Base-by-base conservation (phyloP, 305 asterid species). In the Solanum hybrid region DNA sequence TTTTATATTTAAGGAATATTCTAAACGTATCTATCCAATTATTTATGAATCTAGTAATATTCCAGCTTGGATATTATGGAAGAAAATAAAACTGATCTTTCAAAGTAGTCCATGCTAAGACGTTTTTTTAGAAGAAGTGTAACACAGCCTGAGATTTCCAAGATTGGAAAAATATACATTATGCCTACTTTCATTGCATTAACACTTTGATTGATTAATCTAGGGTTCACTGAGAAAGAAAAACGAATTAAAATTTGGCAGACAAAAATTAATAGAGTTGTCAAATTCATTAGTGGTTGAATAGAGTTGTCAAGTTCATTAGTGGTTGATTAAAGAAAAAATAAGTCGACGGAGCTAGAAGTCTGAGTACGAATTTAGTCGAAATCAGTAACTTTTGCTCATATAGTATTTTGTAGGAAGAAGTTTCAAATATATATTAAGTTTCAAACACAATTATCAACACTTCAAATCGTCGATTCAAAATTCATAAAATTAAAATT, bases 361-460 rank as follows among this genome's bases (percentile, higher is more conserved):
- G 1, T 7, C 12, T 22, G 12, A 22, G 5, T 22, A 61, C 0
- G 26, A 61, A 0, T 61, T 61, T 61, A 0, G 2, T 20, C 2
- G 26, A 61, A 61, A 61, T 20, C 5, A 61, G 0, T 8, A 61
- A 61, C 72, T 20, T 61, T 61, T 61, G 5, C 24, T 61, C 11
- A 61, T 61, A 22, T 61, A 7, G 12, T 61, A 20, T 61, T 20
- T 61, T 22, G 26, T 7, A 61, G 24, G 11, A 61, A 61, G 72
- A 20, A 61, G 26, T 61, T 61, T 20, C 11, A 20, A 7, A 20
- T 61, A 20, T 20, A 20, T 61, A 61, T 57, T 17, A 17, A 57
- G 10, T 57, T 7, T 61, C 10, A 17, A 61, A 61, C 26, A 1
- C 72, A 20, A 3, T 65, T 65, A 65, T 22, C 26, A 65, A 65